Percentiles rank a stretch among this genome's conserved stretches.
phyloP scores from a whole-genome alignment of 495 filamentous ascomycete genomes.

The Entonaema liquescens region DNA sequence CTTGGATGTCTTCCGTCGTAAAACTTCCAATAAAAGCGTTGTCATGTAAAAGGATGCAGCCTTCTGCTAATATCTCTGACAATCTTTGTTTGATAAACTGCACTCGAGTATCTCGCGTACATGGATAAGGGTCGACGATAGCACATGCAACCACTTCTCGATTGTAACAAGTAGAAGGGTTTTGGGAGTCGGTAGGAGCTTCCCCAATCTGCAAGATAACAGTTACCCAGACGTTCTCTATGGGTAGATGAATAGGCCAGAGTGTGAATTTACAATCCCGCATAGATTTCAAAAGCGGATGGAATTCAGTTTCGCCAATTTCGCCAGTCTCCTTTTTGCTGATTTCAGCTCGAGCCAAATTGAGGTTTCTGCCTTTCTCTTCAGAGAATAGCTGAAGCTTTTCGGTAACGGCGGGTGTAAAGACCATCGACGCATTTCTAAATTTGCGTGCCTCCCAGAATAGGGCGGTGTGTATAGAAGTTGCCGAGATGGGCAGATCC shows the following conservation, averaged over 20 bases:
- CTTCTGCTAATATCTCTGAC: constrained; percentile 19
- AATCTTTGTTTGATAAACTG: constrained; percentile 15
- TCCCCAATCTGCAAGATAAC: constrained; percentile 21
- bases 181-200: too few relatives aligned
- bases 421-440: constrained; percentile 12
- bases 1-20: background rate
- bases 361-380: background rate
- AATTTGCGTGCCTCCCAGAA: constrained; percentile 43
- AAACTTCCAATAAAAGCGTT: background rate
- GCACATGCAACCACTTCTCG: constrained; percentile 21
- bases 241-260: constrained; percentile 14
- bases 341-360: background rate
- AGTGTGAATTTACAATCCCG: constrained; percentile 31
- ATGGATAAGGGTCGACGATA: constrained; percentile 34
- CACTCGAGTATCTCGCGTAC: constrained; percentile 3
- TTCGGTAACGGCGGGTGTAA: constrained; percentile 27
- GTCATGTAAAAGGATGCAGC: constrained; percentile 21
- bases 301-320: background rate
- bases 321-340: background rate
- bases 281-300: constrained; percentile 34
- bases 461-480: constrained; percentile 23
- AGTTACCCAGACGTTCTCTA: constrained; percentile 29
- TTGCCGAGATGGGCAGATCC: constrained; percentile 6
- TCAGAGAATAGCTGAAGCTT: constrained; percentile 34
- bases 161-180: background rate